phyloP scores from a whole-genome alignment of 2,329 filamentous ascomycete genomes.

The Aphanocladium album region DNA sequence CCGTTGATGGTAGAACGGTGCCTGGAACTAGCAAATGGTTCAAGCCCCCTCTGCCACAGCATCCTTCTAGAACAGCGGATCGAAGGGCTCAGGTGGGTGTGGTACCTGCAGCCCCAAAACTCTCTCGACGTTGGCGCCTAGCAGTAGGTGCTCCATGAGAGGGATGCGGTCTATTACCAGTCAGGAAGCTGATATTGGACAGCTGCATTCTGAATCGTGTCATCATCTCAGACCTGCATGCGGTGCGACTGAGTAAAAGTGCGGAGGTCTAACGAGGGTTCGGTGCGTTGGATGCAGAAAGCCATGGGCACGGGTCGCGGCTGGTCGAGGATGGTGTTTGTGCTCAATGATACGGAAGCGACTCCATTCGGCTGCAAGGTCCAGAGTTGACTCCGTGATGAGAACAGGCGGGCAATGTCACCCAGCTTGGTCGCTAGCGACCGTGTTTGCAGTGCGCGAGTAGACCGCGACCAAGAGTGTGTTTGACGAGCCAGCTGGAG shows the following conservation, averaged over 20 bases:
- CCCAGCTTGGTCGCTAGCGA: background rate
- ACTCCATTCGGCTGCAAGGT: background rate
- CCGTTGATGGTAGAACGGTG: background rate
- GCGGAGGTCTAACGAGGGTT: background rate
- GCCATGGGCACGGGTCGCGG: too few species aligned
- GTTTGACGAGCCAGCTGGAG: background rate
- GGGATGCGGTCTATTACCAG: background rate
- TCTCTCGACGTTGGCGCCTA: background rate
- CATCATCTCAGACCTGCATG: background rate
- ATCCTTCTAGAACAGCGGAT: conserved; percentile 6
- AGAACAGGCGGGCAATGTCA: background rate
- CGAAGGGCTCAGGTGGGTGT: background rate
- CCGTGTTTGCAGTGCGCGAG: background rate
- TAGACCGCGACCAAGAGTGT: background rate
- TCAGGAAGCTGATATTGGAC: background rate
- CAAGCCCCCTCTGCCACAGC: background rate
- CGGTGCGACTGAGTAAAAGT: background rate
- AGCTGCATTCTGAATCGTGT: background rate
- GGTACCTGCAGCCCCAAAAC: conserved; percentile 6
- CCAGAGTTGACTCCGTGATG: background rate
- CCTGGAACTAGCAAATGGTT: background rate
- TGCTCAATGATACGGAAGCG: background rate
- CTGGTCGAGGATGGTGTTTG: too few species aligned
- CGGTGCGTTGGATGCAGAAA: too few species aligned
- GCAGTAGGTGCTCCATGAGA: background rate